phyloP scores from a whole-genome alignment of 352 stramenopile genomes.

The Phytopythium litorale region DNA sequence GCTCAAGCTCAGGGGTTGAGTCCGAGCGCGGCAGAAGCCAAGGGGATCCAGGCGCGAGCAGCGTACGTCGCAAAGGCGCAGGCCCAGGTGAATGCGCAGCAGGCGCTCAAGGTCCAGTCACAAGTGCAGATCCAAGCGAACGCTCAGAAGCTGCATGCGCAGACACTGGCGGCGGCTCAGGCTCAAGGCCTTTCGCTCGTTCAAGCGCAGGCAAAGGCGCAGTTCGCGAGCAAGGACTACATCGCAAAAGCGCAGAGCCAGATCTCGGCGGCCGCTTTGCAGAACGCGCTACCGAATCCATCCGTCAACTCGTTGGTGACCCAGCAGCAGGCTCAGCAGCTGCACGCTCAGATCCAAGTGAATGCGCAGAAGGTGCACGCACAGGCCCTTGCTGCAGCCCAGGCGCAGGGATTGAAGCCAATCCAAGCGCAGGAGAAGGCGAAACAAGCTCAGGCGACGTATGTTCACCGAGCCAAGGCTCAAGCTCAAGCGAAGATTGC shows the following conservation, averaged over 20 bases:
- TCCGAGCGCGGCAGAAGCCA: conserved; percentile 58
- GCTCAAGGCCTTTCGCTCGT: conserved; percentile 82
- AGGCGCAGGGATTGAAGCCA: conserved; percentile 81
- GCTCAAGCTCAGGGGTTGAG: conserved; percentile 80
- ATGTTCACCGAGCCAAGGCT: conserved; percentile 82
- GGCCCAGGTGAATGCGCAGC: conserved; percentile 79
- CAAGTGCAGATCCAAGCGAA: conserved; percentile 90
- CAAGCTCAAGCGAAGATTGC: conserved; percentile 87
- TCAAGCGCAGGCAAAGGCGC: conserved; percentile 82
- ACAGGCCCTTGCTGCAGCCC: conserved; percentile 80
- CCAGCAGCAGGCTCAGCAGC: conserved; percentile 81
- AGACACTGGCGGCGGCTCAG: conserved; percentile 79
- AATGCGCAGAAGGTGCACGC: conserved; percentile 89
- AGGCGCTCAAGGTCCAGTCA: conserved; percentile 80
- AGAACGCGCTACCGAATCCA: conserved; percentile 43
- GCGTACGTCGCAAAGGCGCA: conserved; percentile 85
- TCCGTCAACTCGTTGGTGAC: conserved; percentile 53
- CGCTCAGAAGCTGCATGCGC: conserved; percentile 83
- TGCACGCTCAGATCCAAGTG: conserved; percentile 87
- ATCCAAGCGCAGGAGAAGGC: conserved; percentile 87
- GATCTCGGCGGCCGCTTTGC: conserved; percentile 58
- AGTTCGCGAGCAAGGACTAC: conserved; percentile 88
- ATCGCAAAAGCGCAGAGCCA: conserved; percentile 86
- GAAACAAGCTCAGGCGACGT: conserved; percentile 87
- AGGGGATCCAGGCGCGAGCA: conserved; percentile 77